phyloP scores from a whole-genome alignment of 2,329 filamentous ascomycete species.

The Hirsutella rhossiliensis region DNA sequence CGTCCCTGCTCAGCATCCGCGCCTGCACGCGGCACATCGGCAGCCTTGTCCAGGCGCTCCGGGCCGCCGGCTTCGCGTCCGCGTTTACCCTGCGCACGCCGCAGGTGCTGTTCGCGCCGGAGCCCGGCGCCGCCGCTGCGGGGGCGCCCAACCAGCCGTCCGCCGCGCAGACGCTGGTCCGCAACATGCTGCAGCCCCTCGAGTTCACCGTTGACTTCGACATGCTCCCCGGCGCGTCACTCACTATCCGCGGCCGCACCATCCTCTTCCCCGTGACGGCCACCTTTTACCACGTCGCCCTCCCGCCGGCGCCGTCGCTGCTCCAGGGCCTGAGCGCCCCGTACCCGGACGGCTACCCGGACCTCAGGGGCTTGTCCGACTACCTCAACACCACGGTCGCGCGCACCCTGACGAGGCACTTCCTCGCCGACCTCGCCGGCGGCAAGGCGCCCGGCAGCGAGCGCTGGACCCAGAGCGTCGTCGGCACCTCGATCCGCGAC shows the following conservation, averaged over 20 bases:
- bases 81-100: slow-evolving; percentile 29
- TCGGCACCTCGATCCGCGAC: slow-evolving; percentile 20
- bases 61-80: slow-evolving; percentile 31
- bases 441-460: background rate
- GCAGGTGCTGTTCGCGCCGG: slow-evolving; percentile 14
- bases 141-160: slow-evolving; percentile 23
- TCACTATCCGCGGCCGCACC: slow-evolving; percentile 33
- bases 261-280: slow-evolving; percentile 29
- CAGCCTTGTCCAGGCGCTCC: slow-evolving; percentile 29
- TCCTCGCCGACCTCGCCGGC: slow-evolving; percentile 13
- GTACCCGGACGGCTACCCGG: slow-evolving; percentile 30
- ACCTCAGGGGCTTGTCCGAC: slow-evolving; percentile 28
- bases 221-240: slow-evolving; percentile 28
- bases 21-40: slow-evolving; percentile 29
- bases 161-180: slow-evolving; percentile 31
- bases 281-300: slow-evolving; percentile 32
- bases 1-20: slow-evolving; percentile 28
- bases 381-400: slow-evolving; percentile 32
- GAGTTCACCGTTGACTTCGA: slow-evolving; percentile 30
- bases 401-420: slow-evolving; percentile 25
- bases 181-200: slow-evolving; percentile 27
- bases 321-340: slow-evolving; percentile 30
- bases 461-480: slow-evolving; percentile 17
- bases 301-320: slow-evolving; percentile 21
- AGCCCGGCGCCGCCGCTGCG: slow-evolving; percentile 14